These are phyloP conservation scores for Rhizopogon rudus DNA, from an alignment of 768 basidiomycete species.

Conservation along the genomic window DNA sequence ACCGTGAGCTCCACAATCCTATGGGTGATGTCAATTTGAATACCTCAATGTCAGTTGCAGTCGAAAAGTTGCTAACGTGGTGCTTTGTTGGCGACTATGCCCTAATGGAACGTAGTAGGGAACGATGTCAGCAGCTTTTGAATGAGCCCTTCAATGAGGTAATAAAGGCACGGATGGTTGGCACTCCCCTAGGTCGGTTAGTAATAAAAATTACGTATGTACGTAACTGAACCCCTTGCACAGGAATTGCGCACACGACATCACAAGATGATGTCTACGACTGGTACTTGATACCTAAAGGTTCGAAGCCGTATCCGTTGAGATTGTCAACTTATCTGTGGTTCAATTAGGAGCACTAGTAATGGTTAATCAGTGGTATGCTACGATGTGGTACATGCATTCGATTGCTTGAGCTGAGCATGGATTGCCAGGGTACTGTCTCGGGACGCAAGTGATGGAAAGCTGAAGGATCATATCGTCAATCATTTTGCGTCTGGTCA, in stretches of 20 bases:
- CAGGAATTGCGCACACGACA: slow-evolving; percentile 15
- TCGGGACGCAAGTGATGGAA: background rate
- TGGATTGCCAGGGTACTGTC: background rate
- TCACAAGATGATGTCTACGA: slow-evolving; percentile 13
- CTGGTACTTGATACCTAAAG: slow-evolving; percentile 45
- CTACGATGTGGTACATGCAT: background rate
- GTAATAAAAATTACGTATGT: too few relatives aligned
- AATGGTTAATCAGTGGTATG: background rate
- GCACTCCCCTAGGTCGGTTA: too few relatives aligned
- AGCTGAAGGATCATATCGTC: too few relatives aligned
- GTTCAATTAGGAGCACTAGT: background rate
- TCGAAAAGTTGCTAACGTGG: too few relatives aligned
- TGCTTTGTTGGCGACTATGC: too few relatives aligned
- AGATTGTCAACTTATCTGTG: background rate
- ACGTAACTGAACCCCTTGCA: background rate
- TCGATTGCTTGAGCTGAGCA: background rate
- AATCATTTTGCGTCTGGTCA: too few relatives aligned
- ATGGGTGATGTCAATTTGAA: too few relatives aligned
- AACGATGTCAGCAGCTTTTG: too few relatives aligned
- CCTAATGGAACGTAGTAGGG: too few relatives aligned
- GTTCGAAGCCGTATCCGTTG: slow-evolving; percentile 22
- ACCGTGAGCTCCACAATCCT: background rate
- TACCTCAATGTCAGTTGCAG: too few relatives aligned
- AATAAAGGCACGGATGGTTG: too few relatives aligned
- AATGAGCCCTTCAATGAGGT: too few relatives aligned